Evolutionary conservation across 768 basidiomycete genomes (phyloP), one percentile per base, ranked within the genome.

Genomic region (Tephrocybe rancida): DNA sequence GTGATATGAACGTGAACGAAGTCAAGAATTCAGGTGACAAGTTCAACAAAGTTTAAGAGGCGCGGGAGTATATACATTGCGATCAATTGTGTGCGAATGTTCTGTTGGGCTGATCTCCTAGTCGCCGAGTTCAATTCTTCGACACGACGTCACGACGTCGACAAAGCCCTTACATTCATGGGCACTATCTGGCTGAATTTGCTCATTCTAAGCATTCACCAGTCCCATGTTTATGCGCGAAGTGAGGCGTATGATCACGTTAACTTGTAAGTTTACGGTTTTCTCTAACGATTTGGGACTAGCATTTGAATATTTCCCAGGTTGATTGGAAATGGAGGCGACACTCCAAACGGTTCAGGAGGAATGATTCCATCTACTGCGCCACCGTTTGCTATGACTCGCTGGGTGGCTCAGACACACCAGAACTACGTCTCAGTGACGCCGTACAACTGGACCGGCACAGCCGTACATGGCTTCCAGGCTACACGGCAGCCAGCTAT

Each of bases 401-500:
- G 91, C 27, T 92, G 91, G 90, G 86, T 89, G 10, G 87, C 90
- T 0, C 88, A 90, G 67, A 92, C 87, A 8, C 80, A 87, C 53
- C 72, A 83, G 51, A 90, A 90, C 69, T 90, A 87, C 55, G 86
- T 88, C 43, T 90, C 87, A 4, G 77, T 84, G 9, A 83, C 83
- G 1, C 86, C 88, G 3, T 89, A 86, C 62, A 88, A 89, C 65
- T 77, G 80, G 65, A 86, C 87, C 0, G 65, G 69, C 18, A 60
- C 59, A 19, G 61, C 56, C 11, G 81, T 92, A 3, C 85, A 89
- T 59, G 90, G 91, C 1, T 91, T 92, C 61, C 82, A 87, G 43
- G 90, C 81, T 4, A 92, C 90, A 3, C 84, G 90, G 49, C 91
- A 91, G 59, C 90, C 90, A 10, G 91, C 91, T 0, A 92, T 93